Base-by-base conservation (phyloP, 352 stramenopile genomes). In the Phytophthora chlamydospora region DNA sequence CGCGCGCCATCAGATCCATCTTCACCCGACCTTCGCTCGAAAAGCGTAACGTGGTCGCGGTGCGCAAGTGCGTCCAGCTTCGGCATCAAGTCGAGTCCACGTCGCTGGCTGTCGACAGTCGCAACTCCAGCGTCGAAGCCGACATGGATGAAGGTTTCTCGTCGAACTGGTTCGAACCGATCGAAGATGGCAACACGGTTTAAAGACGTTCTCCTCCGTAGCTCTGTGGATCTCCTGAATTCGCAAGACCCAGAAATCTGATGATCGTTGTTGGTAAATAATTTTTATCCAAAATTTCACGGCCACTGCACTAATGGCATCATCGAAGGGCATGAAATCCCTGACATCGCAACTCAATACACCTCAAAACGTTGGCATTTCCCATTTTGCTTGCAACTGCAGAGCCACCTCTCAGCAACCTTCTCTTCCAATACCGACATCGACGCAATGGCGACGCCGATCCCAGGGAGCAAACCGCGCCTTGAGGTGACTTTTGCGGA, bases 81-180 rank as follows among this genome's bases (percentile, higher is more conserved):
- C 41, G 41, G 4, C 19, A 16, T 2, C 19, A 17, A 7, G 41
- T 33, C 12, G 41, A 47, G 41, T 46, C 41, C 32, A 16, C 41
- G 41, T 14, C 32, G 6, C 21, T 24, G 21, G 21, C 21, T 24
- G 31, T 3, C 16, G 16, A 41, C 40, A 29, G 10, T 12, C n/a
- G 13, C 12, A 32, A 10, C 9, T 3, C 33, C 6, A 42, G 19
- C 32, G 10, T 19, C 13, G 14, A 14, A 31, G 16, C 40, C 6
- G 14, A 17, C 7, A 17, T 21, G 17, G 31, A 51, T 19, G 38
- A 52, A 17, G 10, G 6, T 8, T 27, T 12, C n/a, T 61, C 58
- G 13, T 50, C 42, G 0, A 66, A 66, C 24, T 66, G 49, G 58
- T 61, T 54, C 29, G 49, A 55, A n/a, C 42, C 50, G 24, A 54